Evolutionary conservation across 2,329 filamentous ascomycete species (phyloP), one percentile per base, ranked within the genome.

Genomic region (Rhexocercosporidium sp.): DNA sequence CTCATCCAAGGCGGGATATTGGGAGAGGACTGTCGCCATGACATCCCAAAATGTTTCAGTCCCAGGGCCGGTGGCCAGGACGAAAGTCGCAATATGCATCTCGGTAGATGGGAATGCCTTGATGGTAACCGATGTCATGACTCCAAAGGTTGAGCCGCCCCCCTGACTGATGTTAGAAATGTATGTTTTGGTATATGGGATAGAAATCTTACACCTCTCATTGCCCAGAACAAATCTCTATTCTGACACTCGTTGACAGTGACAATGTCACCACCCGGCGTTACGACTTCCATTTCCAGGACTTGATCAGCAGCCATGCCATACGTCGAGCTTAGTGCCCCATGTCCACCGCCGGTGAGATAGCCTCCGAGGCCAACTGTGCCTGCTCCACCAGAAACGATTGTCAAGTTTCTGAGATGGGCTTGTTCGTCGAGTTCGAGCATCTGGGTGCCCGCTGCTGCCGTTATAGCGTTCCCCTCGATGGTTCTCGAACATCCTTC

Each of bases 281-380:
- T 85, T 0, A 91, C 83, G 0, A 89, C 78, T 34, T 88, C 82
- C 77, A 86, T 82, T 70, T 88, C 81, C 3, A 91, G 76, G 1
- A 88, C 84, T 49, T 90, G 84, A 70, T 91, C 89, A 0, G 85
- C 86, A 1, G 79, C 88, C n/a, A 92, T 77, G 0, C 89, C 89
- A 69, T 85, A 85, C 1, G 78, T 80, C 0, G 86, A 83, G 0
- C 80, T 78, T 1, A 90, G 77, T 0, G 85, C 75, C 0, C 82
- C 84, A 74, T 91, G 88, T 0, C 89, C 89, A 1, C 86, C 89
- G 0, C 88, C 88, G 16, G 87, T 86, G 2, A 84, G 79, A 62
- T 87, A 91, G 0, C 88, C 89, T 7, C 87, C 88, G 0, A 88
- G 79, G 0, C 86, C 85, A 1, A 91, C 88, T 0, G 83, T 84